Percentiles rank a stretch among this genome's conserved stretches.
These are phyloP conservation scores for Rhododendron simsii DNA, from an alignment of 148 eudicot species.

Conservation along the genomic window DNA sequence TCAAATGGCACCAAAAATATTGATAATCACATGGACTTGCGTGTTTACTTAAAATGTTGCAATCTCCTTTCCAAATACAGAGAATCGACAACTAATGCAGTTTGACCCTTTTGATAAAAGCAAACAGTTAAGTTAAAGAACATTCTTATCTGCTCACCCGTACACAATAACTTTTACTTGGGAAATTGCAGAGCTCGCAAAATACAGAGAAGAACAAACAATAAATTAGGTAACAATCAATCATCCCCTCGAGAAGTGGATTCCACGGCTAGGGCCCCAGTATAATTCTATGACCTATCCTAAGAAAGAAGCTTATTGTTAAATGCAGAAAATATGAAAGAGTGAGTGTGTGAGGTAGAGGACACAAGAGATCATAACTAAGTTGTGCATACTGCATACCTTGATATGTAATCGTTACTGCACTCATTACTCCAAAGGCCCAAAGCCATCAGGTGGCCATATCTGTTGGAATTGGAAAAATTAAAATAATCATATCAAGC, in stretches of 20 bases:
- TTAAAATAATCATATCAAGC: constrained; percentile 1
- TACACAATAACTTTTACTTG: not conserved
- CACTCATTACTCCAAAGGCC: constrained; percentile 18
- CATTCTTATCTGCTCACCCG: not conserved
- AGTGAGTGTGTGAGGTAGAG: not conserved
- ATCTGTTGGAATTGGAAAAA: constrained; percentile 17
- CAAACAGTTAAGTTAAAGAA: not conserved
- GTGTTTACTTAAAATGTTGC: not conserved
- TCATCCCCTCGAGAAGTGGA: not conserved
- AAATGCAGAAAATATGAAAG: too few species aligned
- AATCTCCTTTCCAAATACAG: not conserved
- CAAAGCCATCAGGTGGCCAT: constrained; percentile 37
- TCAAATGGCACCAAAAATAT: not conserved
- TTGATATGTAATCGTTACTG: not conserved
- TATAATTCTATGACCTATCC: not conserved
- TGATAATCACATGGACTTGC: not conserved
- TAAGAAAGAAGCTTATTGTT: not conserved
- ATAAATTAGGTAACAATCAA: not conserved
- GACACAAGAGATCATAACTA: not conserved
- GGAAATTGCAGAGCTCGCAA: not conserved
- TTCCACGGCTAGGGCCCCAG: not conserved
- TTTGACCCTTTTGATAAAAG: not conserved
- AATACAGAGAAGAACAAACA: not conserved
- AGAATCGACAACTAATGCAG: not conserved
- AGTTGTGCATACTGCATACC: not conserved